Conservation (phyloP, 2,329 filamentous ascomycete species). For the Ceratocystis huliohia region DNA sequence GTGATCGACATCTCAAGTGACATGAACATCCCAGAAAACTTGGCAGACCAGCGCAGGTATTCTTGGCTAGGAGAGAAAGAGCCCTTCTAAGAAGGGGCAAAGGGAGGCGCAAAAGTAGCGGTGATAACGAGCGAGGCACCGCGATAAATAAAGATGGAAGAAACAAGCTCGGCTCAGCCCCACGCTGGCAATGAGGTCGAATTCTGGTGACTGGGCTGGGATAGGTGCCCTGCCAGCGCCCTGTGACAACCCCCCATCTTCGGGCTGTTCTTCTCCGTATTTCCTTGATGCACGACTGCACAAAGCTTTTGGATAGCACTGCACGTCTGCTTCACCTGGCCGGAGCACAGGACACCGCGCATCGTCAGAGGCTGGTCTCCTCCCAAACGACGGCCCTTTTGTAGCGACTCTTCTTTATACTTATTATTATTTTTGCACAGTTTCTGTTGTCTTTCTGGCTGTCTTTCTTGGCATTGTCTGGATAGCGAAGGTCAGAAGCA, state of each 20-base stretch:
- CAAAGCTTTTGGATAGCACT: no score
- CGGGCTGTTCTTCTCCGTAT: no score
- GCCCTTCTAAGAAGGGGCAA: not conserved
- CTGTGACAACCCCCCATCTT: no score
- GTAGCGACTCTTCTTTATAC: not conserved
- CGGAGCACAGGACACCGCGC: no score
- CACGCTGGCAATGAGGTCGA: not conserved
- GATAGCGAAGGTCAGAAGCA: not conserved
- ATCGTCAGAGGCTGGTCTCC: not conserved
- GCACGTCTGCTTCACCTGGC: no score
- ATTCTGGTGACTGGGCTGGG: not conserved
- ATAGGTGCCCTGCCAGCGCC: no score
- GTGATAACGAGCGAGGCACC: not conserved
- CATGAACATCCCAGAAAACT: not conserved
- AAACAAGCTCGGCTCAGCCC: no score
- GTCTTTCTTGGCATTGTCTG: constrained; percentile 4
- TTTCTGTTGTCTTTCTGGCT: not conserved
- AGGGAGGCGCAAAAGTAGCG: not conserved
- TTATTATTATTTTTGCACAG: not conserved
- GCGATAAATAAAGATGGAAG: not conserved
- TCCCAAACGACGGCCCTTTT: not conserved
- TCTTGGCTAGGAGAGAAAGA: not conserved
- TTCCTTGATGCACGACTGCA: no score
- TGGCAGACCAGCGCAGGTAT: not conserved
- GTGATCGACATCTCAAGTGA: constrained; percentile 7